Evolutionary conservation across 208 protist species (phyloP).

Genomic region (Balamuthia mandrillaris): DNA sequence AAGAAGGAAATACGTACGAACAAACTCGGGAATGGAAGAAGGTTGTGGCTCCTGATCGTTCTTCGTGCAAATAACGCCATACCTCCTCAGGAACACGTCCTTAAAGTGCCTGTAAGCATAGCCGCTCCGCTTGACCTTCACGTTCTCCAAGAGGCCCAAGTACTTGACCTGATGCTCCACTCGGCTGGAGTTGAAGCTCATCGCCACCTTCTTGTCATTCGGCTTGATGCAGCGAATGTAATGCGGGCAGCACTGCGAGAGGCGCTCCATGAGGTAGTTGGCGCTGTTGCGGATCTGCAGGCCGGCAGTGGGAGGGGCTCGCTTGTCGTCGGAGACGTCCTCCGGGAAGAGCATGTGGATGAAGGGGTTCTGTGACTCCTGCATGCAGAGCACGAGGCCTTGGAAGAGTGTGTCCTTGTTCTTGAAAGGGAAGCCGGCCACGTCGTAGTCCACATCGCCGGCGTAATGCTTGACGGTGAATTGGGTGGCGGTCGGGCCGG

Average conservation of each 20-base stretch:
- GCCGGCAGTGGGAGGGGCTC: constrained; percentile 12
- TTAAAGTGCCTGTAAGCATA: constrained; percentile 88
- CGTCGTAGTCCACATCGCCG: constrained; percentile 69
- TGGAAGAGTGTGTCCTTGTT: constrained; percentile 86
- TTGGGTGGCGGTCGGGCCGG: background rate
- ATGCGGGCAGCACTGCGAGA: constrained; percentile 84
- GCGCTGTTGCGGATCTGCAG: constrained; percentile 48
- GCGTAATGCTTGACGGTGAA: constrained; percentile 89
- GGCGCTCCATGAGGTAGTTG: constrained; percentile 61
- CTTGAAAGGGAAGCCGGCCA: constrained; percentile 84
- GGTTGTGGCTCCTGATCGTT: constrained; percentile 52
- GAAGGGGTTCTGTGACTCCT: background rate
- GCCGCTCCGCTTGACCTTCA: constrained; percentile 85
- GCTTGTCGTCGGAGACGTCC: constrained; percentile 30
- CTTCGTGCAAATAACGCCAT: constrained; percentile 11
- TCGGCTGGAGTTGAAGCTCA: constrained; percentile 77
- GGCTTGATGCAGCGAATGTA: constrained; percentile 93
- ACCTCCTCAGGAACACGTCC: constrained; percentile 82
- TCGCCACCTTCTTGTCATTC: constrained; percentile 81
- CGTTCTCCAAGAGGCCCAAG: constrained; percentile 87
- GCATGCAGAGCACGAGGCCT: constrained; percentile 43
- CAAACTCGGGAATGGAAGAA: constrained; percentile 56
- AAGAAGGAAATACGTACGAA: background rate
- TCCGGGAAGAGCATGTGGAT: constrained; percentile 1
- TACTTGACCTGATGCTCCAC: constrained; percentile 87